These are phyloP conservation scores for Ustilago sp. DNA, from an alignment of 1,284 basidiomycete genomes.

Conservation along the genomic window DNA sequence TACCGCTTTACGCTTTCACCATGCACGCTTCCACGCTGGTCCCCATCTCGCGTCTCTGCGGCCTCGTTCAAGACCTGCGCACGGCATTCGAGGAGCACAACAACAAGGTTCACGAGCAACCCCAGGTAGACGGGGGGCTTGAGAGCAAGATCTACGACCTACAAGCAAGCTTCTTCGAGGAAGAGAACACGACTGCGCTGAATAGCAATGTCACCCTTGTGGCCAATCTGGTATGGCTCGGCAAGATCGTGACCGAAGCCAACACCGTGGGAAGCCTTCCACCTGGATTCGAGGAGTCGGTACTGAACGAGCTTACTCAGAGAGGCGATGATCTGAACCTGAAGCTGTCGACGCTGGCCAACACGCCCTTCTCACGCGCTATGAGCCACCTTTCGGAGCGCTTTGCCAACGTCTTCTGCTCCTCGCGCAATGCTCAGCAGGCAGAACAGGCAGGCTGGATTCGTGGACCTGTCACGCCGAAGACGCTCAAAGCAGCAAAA, in stretches of 20 bases:
- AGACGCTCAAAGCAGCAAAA: slow-evolving; percentile 29
- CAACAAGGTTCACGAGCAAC: not conserved
- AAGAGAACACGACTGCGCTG: slow-evolving; percentile 34
- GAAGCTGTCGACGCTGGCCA: slow-evolving; percentile 32
- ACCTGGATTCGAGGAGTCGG: slow-evolving; percentile 20
- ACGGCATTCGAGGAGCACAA: slow-evolving; percentile 36
- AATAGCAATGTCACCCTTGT: slow-evolving; percentile 46
- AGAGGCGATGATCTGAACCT: slow-evolving; percentile 36
- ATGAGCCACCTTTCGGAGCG: slow-evolving; percentile 33
- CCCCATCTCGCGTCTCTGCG: slow-evolving; percentile 49
- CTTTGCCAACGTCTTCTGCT: slow-evolving; percentile 36
- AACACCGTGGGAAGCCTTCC: slow-evolving; percentile 15
- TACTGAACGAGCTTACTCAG: slow-evolving; percentile 21
- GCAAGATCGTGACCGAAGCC: slow-evolving; percentile 24
- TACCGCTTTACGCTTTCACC: slow-evolving; percentile 34
- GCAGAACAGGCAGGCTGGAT: slow-evolving; percentile 26
- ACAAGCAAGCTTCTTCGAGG: slow-evolving; percentile 28
- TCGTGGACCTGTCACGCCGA: slow-evolving; percentile 40
- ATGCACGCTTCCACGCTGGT: slow-evolving; percentile 41
- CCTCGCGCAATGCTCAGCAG: not conserved
- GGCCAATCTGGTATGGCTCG: slow-evolving; percentile 47
- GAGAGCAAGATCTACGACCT: slow-evolving; percentile 17
- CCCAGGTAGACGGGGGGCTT: slow-evolving; percentile 17
- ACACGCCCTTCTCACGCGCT: slow-evolving; percentile 35
- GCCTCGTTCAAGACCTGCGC: slow-evolving; percentile 41